Conservation (phyloP, 108 stramenopile genomes). For the Pseudonitzschia multistriata region DNA sequence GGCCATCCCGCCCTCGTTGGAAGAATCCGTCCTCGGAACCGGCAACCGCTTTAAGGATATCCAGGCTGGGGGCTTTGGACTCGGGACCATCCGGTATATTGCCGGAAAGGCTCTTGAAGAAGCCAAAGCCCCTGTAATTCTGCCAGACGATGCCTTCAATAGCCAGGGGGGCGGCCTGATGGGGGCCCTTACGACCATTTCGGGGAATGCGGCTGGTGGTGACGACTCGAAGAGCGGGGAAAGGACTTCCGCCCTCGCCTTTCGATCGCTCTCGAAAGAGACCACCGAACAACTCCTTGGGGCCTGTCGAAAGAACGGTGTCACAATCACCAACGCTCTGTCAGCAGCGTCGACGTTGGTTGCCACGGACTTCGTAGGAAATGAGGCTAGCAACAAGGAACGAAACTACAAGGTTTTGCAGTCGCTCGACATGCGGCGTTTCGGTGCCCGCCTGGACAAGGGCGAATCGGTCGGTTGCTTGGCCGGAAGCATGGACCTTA, state of each 20-base stretch:
- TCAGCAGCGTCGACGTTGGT: constrained; percentile 73
- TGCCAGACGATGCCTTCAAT: constrained; percentile 52
- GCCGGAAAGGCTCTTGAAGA: constrained; percentile 79
- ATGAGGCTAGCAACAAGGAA: constrained; percentile 35
- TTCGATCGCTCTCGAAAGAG: constrained; percentile 59
- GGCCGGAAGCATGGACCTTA: constrained; percentile 83
- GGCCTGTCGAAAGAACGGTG: constrained; percentile 65
- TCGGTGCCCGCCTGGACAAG: constrained; percentile 66
- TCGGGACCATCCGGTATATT: constrained; percentile 62
- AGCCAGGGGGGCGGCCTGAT: constrained; percentile 24
- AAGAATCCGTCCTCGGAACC: constrained; percentile 73
- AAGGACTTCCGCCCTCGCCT: constrained; percentile 58
- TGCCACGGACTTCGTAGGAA: constrained; percentile 75
- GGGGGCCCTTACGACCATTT: constrained; percentile 72
- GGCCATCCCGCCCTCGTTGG: constrained; percentile 64
- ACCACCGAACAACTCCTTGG: constrained; percentile 50
- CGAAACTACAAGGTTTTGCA: constrained; percentile 87
- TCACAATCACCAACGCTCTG: constrained; percentile 76
- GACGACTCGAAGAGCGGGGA: constrained; percentile 33
- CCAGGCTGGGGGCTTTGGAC: constrained; percentile 33
- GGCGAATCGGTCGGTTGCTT: constrained; percentile 80
- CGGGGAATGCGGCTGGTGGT: constrained; percentile 77
- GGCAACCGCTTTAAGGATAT: constrained; percentile 55
- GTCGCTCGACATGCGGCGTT: constrained; percentile 83
- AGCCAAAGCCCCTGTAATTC: constrained; percentile 73